A percentile compares a stretch with the other conserved stretches of the same genome.
Evolutionary conservation across 768 basidiomycete species (phyloP).

Genomic region (Phanerochaete carnosa): DNA sequence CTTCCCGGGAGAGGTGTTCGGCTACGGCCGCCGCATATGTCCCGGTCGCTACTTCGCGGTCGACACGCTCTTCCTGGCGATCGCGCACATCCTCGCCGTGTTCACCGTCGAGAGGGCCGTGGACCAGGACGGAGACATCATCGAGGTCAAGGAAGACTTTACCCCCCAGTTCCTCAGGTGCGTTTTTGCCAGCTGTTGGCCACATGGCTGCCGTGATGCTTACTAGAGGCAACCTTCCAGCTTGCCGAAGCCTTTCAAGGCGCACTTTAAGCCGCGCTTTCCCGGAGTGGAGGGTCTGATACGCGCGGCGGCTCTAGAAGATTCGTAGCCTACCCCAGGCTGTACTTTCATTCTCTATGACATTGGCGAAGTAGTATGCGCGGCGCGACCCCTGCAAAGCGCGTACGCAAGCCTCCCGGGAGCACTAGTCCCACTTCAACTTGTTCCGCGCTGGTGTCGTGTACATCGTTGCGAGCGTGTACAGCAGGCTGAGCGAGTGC

Average conservation of each 20-base stretch:
- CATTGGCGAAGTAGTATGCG: too few relatives aligned
- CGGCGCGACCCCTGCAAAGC: too few relatives aligned
- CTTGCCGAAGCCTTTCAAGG: neutral
- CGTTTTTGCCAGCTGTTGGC: neutral
- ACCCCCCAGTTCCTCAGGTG: slow-evolving; percentile 29
- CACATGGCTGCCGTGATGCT: neutral
- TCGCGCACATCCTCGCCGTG: slow-evolving; percentile 17
- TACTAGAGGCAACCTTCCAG: neutral
- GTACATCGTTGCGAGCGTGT: too few relatives aligned
- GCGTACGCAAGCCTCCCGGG: too few relatives aligned
- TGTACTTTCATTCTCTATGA: too few relatives aligned
- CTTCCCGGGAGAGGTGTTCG: slow-evolving; percentile 22
- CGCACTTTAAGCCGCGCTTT: neutral
- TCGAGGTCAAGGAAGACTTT: slow-evolving; percentile 31
- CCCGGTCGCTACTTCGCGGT: slow-evolving; percentile 22
- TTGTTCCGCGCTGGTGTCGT: too few relatives aligned
- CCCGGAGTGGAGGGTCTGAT: neutral
- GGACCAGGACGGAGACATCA: slow-evolving; percentile 14
- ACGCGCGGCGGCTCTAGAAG: too few relatives aligned
- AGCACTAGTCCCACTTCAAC: too few relatives aligned
- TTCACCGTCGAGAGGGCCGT: slow-evolving; percentile 15
- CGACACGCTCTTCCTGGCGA: slow-evolving; percentile 18
- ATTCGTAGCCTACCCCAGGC: too few relatives aligned
- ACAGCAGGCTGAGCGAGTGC: too few relatives aligned
- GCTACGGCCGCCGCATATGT: slow-evolving; percentile 27